Conservation (phyloP, 78 protist genomes). For the Ministeria vibrans region DNA sequence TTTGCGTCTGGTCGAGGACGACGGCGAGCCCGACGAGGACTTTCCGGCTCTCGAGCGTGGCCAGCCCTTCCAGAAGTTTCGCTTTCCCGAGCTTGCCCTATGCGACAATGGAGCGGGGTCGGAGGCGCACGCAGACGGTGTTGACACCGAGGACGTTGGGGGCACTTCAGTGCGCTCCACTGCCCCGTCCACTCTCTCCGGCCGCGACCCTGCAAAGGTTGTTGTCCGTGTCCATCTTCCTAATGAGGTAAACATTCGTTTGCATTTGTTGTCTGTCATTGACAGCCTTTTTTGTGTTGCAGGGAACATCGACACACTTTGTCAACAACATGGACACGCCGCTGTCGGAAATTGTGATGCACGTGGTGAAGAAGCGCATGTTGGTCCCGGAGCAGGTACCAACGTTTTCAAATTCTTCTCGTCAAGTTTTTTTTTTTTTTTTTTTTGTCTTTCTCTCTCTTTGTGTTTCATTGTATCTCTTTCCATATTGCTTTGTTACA, state of each 20-base stretch:
- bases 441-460: too few species aligned
- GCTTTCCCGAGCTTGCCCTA: not conserved
- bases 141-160: not conserved
- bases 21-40: conserved; percentile 14
- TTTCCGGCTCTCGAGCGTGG: conserved; percentile 8
- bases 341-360: not conserved
- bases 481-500: too few species aligned
- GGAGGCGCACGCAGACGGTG: not conserved
- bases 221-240: conserved; percentile 1
- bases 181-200: not conserved
- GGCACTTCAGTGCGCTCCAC: not conserved
- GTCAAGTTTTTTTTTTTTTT: too few species aligned
- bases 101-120: not conserved
- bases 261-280: too few species aligned
- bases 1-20: conserved; percentile 12
- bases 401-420: too few species aligned
- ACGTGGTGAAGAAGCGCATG: conserved; percentile 3
- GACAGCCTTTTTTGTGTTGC: too few species aligned
- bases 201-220: not conserved
- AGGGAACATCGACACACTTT: not conserved
- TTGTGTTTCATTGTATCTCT: too few species aligned
- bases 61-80: conserved; percentile 10
- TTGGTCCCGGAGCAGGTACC: not conserved
- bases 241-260: not conserved
- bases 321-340: not conserved